Evolutionary conservation across 2,329 filamentous ascomycete genomes (phyloP), one percentile per base, ranked within the genome.

Genomic region (Aspergillus sp.): DNA sequence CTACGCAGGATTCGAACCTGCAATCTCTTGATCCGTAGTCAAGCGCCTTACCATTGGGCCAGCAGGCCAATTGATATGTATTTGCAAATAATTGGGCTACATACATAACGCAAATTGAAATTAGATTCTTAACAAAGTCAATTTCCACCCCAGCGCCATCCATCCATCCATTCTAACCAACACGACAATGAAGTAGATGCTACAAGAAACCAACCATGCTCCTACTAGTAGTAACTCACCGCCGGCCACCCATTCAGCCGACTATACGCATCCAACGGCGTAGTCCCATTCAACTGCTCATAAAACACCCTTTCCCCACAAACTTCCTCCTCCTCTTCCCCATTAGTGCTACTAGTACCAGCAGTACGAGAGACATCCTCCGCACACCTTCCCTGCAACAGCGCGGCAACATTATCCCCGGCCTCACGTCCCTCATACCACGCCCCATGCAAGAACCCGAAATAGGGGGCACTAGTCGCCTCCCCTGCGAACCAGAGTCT

Each of bases 401-500:
- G 54, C 21, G 65, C 69, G 5, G 69, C 71, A 25, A 74, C 65
- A 25, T 70, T 64, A 30, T 77, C 71, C 0, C 81, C 85, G 0
- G 53, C 59, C 17, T 81, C 78, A 1, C 78, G 77, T 0, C 86
- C 85, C 66, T 87, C 85, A 39, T 80, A 85, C 73, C 79, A 88
- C 0, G 85, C 84, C 0, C 85, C 86, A 27, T 90, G 88, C 68
- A 90, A 65, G 72, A 87, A 90, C 0, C 88, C 88, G 71, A 83
- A 90, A 70, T 88, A 89, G 65, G 85, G 79, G 0, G 85, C 80
- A 44, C 83, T 87, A 0, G 82, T 88, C 1, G 83, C 84, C 69
- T 90, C 88, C 0, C 88, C 88, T 0, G 88, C 86, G 62, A 88
- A 90, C 77, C 82, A 89, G 3, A 90, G 70, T 0, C 85, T 74